Evolutionary conservation across 768 basidiomycete species (phyloP).

Genomic region (Lenzites betulinus): DNA sequence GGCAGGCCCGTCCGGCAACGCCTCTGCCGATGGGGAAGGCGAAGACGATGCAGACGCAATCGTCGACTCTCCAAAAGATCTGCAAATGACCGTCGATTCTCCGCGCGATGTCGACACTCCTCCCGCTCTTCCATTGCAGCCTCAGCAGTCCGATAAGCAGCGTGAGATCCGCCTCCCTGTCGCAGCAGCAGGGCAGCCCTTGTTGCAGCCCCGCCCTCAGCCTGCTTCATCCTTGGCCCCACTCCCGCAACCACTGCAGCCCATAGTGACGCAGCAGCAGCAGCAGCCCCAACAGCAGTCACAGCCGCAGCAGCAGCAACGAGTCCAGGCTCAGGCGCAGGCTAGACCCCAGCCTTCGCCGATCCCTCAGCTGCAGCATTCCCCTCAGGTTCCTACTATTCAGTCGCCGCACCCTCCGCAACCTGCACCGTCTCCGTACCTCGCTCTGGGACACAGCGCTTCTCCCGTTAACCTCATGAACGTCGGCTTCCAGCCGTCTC

Average conservation of each 20-base stretch:
- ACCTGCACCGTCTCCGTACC: constrained; percentile 32
- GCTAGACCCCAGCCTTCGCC: constrained; percentile 20
- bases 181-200: constrained; percentile 20
- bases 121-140: not conserved
- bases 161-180: constrained; percentile 13
- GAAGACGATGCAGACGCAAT: constrained; percentile 36
- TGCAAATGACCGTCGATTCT: constrained; percentile 26
- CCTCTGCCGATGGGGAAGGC: constrained; percentile 42
- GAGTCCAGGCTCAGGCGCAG: constrained; percentile 1
- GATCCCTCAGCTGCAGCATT: constrained; percentile 23
- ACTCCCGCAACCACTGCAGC: constrained; percentile 23
- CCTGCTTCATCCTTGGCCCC: constrained; percentile 15
- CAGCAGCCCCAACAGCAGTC: too few relatives aligned
- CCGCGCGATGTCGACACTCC: constrained; percentile 20
- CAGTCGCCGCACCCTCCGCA: constrained; percentile 26
- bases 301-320: constrained; percentile 12
- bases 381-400: constrained; percentile 23
- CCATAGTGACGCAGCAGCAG: constrained; percentile 10
- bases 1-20: constrained; percentile 35
- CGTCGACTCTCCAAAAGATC: constrained; percentile 23
- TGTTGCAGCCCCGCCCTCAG: constrained; percentile 29
- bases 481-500: constrained; percentile 34
- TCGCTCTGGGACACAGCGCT: constrained; percentile 23
- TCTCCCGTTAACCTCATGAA: constrained; percentile 32
- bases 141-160: constrained; percentile 14